A percentile compares a stretch with the other conserved stretches of the same genome.
phyloP scores from a whole-genome alignment of 2,329 filamentous ascomycete genomes.

The Apiospora sp. region DNA sequence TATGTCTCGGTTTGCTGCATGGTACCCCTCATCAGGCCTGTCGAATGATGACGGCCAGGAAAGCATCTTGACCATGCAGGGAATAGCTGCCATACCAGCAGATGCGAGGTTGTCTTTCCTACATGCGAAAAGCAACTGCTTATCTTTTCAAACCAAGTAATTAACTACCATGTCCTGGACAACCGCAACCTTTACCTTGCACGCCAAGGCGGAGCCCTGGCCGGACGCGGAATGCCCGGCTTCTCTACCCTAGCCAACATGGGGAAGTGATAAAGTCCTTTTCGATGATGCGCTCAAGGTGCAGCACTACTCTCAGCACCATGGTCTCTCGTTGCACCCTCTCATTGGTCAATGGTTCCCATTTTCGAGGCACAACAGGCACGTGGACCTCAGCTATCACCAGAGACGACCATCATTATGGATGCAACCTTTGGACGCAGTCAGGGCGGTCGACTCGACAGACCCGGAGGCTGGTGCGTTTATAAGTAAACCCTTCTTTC shows the following conservation, averaged over 20 bases:
- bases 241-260: background rate
- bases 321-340: background rate
- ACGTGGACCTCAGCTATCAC: background rate
- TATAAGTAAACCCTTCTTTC: background rate
- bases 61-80: background rate
- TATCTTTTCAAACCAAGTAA: background rate
- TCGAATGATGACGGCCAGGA: background rate
- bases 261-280: background rate
- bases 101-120: background rate
- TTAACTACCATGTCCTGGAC: background rate
- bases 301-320: background rate
- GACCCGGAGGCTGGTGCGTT: background rate
- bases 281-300: background rate
- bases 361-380: background rate
- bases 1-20: background rate
- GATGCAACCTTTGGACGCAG: background rate
- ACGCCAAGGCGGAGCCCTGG: conserved; percentile 5
- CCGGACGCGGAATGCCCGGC: background rate
- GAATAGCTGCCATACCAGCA: background rate
- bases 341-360: background rate
- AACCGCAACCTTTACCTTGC: background rate
- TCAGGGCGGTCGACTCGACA: background rate
- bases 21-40: background rate
- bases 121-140: background rate
- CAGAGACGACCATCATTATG: background rate